Evolutionary conservation across 2,329 filamentous ascomycete species (phyloP).

Genomic region (Trichoderma polysporum): DNA sequence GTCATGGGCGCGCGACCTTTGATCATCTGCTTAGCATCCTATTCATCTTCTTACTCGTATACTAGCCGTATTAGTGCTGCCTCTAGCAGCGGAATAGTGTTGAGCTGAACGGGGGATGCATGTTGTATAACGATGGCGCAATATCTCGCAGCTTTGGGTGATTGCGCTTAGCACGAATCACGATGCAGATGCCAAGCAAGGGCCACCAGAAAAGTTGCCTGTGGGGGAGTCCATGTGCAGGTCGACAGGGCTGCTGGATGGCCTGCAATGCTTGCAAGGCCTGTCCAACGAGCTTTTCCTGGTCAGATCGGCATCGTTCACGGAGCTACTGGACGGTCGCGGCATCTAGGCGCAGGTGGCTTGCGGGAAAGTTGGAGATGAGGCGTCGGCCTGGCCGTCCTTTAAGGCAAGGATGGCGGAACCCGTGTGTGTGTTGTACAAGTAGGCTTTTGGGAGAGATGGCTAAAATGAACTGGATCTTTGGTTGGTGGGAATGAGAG

Average conservation of each 20-base stretch:
- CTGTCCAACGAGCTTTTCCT: neutral
- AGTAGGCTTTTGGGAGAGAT: neutral
- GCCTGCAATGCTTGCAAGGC: neutral
- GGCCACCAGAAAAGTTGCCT: neutral
- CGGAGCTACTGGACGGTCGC: neutral
- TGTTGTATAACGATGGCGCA: conserved; percentile 16
- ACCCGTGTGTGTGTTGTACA: neutral
- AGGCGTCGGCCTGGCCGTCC: conserved; percentile 14
- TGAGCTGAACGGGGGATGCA: neutral
- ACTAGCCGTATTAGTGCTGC: neutral
- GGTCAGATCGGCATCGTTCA: conserved; percentile 1
- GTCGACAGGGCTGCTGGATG: conserved; percentile 11
- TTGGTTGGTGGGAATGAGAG: neutral
- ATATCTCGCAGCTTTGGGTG: conserved; percentile 20
- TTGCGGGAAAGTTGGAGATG: conserved; percentile 14
- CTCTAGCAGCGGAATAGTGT: neutral
- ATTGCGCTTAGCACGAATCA: conserved; percentile 18
- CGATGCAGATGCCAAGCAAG: conserved; percentile 4
- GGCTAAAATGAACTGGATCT: neutral
- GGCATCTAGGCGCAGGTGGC: conserved; percentile 3
- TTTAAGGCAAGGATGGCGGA: neutral
- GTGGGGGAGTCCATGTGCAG: neutral
- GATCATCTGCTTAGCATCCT: neutral
- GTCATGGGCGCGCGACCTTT: neutral
- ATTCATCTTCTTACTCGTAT: neutral